Percentiles rank a stretch among this genome's conserved stretches.
These are phyloP conservation scores for Cercospora berteroae DNA, from an alignment of 2,329 filamentous ascomycete genomes.

Conservation along the genomic window DNA sequence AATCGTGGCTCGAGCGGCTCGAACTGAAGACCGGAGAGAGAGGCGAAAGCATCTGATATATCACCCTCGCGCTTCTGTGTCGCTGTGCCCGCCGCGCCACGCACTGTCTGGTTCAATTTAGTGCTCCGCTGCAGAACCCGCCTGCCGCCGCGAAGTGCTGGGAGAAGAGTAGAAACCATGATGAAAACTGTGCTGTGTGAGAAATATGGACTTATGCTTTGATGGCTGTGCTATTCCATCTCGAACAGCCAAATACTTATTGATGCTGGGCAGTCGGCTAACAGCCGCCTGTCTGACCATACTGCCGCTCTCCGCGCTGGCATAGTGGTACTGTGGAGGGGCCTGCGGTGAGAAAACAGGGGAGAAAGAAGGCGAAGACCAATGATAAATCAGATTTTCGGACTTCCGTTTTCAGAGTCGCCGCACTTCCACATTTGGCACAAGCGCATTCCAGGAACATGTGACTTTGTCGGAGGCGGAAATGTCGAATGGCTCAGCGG, in stretches of 20 bases:
- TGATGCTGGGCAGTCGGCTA: not conserved
- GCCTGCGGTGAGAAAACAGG: not conserved
- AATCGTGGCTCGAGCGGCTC: slow-evolving; percentile 47
- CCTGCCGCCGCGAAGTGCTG: slow-evolving; percentile 14
- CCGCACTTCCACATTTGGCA: not conserved
- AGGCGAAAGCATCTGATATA: slow-evolving; percentile 52
- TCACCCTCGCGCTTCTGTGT: slow-evolving; percentile 48
- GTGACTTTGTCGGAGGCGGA: not conserved
- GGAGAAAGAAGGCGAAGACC: not conserved
- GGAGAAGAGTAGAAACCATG: slow-evolving; percentile 15
- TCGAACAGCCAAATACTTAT: not conserved
- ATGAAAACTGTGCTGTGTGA: not conserved
- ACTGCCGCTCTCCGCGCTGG: not conserved
- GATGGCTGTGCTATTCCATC: not conserved
- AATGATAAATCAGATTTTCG: not conserved
- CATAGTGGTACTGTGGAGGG: not conserved
- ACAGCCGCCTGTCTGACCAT: not conserved
- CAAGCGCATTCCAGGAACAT: not conserved
- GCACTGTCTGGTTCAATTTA: not conserved
- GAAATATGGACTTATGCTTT: not conserved
- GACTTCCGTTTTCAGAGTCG: not conserved
- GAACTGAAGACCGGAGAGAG: slow-evolving; percentile 49
- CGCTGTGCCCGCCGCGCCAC: slow-evolving; percentile 28
- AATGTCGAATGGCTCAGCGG: not conserved
- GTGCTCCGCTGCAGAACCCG: not conserved